Percentiles rank a stretch among this genome's conserved stretches.
These are phyloP conservation scores for Metschnikowia orientalis DNA, from an alignment of 805 yeast genomes.

Conservation along the genomic window DNA sequence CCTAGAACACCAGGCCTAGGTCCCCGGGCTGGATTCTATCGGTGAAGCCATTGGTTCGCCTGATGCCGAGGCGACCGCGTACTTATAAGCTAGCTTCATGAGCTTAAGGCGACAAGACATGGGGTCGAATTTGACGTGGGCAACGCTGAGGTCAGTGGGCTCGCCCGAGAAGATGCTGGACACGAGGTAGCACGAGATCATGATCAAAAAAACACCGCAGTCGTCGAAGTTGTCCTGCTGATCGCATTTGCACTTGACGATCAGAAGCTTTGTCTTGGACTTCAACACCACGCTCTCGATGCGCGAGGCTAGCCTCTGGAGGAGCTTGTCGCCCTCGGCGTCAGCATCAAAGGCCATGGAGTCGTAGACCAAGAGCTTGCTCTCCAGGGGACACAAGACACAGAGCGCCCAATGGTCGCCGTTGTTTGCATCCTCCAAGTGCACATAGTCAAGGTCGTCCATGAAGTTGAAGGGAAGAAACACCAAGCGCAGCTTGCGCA, in stretches of 20 bases:
- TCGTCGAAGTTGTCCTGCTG: conserved; percentile 65
- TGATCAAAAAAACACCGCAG: conserved; percentile 50
- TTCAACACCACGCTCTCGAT: conserved; percentile 22
- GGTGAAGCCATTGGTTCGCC: no score
- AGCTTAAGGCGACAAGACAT: conserved; percentile 22
- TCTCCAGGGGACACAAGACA: conserved; percentile 46
- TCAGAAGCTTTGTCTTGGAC: conserved; percentile 22
- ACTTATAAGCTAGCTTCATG: conserved; percentile 10
- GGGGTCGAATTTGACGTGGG: conserved; percentile 43
- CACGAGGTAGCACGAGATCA: conserved; percentile 34
- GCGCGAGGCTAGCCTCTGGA: conserved; percentile 21
- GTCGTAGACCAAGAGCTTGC: conserved; percentile 53
- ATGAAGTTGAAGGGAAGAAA: conserved; percentile 69
- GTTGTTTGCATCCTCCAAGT: conserved; percentile 53
- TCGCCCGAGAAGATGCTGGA: conserved; percentile 23
- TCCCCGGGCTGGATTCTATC: no score
- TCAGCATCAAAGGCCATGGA: conserved; percentile 38
- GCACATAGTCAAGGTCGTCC: conserved; percentile 32
- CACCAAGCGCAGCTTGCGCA: conserved; percentile 39
- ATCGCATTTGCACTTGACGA: conserved; percentile 39
- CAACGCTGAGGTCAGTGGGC: conserved; percentile 36
- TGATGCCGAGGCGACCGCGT: not conserved
- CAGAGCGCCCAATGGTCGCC: conserved; percentile 79
- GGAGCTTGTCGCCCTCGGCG: conserved; percentile 31
- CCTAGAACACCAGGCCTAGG: not conserved